Conservation (phyloP, 257 asterid genomes). For the Paulownia fortunei region DNA sequence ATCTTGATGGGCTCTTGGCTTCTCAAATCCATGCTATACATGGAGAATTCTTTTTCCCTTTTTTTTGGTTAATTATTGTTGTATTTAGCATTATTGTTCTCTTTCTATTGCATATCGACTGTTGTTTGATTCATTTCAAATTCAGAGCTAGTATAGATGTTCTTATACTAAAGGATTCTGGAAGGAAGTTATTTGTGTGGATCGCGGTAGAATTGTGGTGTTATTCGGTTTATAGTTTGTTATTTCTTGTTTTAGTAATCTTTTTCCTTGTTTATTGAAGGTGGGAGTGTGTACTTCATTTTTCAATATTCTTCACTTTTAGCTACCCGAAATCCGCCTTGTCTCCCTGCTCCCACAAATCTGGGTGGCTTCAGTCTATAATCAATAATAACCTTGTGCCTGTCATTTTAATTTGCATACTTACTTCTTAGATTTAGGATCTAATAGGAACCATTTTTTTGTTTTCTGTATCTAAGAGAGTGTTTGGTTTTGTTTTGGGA, state of each 20-base stretch:
- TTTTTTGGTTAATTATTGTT: not conserved
- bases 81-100: not conserved
- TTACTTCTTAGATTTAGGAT: not conserved
- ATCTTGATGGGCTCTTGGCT: constrained; percentile 17
- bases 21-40: not conserved
- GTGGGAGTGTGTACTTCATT: not conserved
- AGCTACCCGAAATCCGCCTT: not conserved
- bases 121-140: not conserved
- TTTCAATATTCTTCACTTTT: not conserved
- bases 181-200: not conserved
- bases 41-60: not conserved
- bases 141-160: not conserved
- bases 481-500: too few relatives aligned
- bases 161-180: not conserved
- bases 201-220: not conserved
- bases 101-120: not conserved
- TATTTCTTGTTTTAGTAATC: not conserved
- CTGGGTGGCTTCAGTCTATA: not conserved
- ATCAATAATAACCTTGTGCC: not conserved
- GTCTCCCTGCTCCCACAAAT: not conserved
- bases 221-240: not conserved
- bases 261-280: not conserved
- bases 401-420: not conserved
- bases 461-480: not conserved
- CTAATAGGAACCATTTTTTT: not conserved